A percentile compares a stretch with the other conserved stretches of the same genome.
Evolutionary conservation across 164 flowering plant species (phyloP).

Genomic region (Chimonanthus praecox): DNA sequence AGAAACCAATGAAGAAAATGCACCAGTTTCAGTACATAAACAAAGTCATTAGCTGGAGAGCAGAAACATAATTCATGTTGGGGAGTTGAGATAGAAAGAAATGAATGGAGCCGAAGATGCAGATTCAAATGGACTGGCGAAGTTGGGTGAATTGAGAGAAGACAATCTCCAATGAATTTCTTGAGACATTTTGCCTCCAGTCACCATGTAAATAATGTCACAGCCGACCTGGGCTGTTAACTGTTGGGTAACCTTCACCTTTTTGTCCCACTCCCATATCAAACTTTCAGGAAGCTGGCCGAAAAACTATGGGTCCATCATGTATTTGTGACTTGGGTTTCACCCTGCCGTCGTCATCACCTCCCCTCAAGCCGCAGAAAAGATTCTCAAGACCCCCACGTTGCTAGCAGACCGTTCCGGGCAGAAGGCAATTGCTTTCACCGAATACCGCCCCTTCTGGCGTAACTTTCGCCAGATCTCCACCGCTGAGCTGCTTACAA

Average conservation of each 20-base stretch:
- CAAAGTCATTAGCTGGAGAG: background rate
- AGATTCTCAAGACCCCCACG: constrained; percentile 20
- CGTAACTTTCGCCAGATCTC: constrained; percentile 27
- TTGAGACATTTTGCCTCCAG: constrained; percentile 52
- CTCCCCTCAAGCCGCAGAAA: constrained; percentile 25
- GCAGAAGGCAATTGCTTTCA: constrained; percentile 20
- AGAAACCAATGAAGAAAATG: background rate
- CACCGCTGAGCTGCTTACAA: constrained; percentile 22
- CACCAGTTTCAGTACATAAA: background rate
- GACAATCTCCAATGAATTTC: constrained; percentile 43
- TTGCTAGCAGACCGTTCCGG: constrained; percentile 31
- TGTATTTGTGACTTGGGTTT: constrained; percentile 25
- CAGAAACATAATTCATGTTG: constrained; percentile 42
- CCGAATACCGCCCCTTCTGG: constrained; percentile 32
- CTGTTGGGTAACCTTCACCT: constrained; percentile 28
- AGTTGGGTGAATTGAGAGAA: constrained; percentile 25
- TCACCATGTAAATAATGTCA: constrained; percentile 60
- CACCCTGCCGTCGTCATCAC: constrained; percentile 25
- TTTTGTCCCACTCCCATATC: constrained; percentile 25
- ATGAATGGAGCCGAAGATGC: constrained; percentile 49
- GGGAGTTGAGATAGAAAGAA: constrained; percentile 57
- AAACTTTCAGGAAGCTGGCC: constrained; percentile 14
- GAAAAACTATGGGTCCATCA: constrained; percentile 27
- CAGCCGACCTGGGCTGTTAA: constrained; percentile 29
- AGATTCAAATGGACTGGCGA: constrained; percentile 48